Base-by-base conservation (phyloP, 73 alveolate species). In the Vitrella brassicaformis region DNA sequence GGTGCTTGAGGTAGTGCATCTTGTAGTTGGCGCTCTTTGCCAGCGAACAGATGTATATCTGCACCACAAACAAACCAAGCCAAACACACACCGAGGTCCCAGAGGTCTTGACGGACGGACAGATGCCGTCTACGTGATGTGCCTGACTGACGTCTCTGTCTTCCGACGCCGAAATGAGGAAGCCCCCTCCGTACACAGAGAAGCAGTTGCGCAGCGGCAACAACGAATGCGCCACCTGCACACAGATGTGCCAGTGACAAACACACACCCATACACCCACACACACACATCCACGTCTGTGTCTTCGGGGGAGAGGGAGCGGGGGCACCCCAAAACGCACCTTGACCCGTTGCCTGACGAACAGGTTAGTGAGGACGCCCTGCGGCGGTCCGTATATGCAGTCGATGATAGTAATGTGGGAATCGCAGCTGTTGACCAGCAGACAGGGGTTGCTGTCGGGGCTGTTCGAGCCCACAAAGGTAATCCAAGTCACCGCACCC, bases 401-500 rank as follows among this genome's bases (percentile, higher is more conserved):
- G 71, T 76, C 83, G 47, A 76, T 68, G 67, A 76, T 76, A 31
- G 83, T 45, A 47, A 74, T 77, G 22, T 71, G 46, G 71, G 68
- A 67, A 31, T 76, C 83, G 47, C 75, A 76, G 71, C 77, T 68
- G 83, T 76, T 76, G 75, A 76, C 83, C 72, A 76, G 30, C 27
- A 76, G 32, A 56, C 75, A 76, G 0, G 83, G 77, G 74, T 72
- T 75, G 25, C 0, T 31, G 28, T 8, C 30, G 10, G 1, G 47
- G 4, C 30, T 28, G 65, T 76, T 67, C 0, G 83, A 74, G 25
- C 77, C 77, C 27, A 76, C 83, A 47, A 76, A 76, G 70, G 77
- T 76, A 64, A 76, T 76, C 77, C 83, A 76, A 14, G 83, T 76
- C 67, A 76, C 77, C 10, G 71, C 83, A 66, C 84, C 84, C 31